Evolutionary conservation across 1,139 yeast genomes (phyloP), one percentile per base, ranked within the genome.

Genomic region (Zygotorulaspora mrakii): DNA sequence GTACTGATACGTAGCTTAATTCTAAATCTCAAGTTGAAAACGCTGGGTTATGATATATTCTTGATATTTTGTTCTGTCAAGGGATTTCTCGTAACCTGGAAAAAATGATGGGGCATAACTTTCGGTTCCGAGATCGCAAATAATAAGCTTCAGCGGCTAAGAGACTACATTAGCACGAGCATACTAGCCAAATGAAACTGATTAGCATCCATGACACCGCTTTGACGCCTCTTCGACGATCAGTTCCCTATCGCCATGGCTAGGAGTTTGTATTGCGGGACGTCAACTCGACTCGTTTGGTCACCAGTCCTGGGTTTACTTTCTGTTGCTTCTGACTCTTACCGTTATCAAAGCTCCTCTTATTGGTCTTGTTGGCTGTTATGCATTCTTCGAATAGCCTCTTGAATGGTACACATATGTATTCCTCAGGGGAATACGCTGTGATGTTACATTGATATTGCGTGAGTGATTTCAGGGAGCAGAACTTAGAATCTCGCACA

Each of bases 341-440:
- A 24, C 5, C n/a, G 11, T 31, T 21, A 31, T 21, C 11, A 10
- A 10, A 4, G 5, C n/a, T 12, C 31, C 21, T 31, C 34, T 21
- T 31, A 8, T 20, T 31, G 9, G n/a, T 11, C n/a, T 31, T 31
- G 9, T 21, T 12, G 12, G 7, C 11, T 3, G 9, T 17, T 6
- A 68, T 49, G 52, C 82, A 76, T 41, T 77, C 62, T 48, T 69
- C 71, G 57, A 76, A 76, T 4, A 75, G 47, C 33, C 82, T 53
- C 45, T 71, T 75, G 59, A 76, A 76, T 2, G 82, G 81, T 12
- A 72, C 56, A 48, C 82, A 76, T 20, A 73, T 65, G 41, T 73
- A 71, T 41, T 73, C 67, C 3, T 59, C 59, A n/a, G 59, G 56
- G 12, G 58, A 52, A 26, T 57, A 54, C 4, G 53, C 43, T 21